phyloP scores from a whole-genome alignment of 2,329 filamentous ascomycete species.

The Exophiala lecanii-corni region DNA sequence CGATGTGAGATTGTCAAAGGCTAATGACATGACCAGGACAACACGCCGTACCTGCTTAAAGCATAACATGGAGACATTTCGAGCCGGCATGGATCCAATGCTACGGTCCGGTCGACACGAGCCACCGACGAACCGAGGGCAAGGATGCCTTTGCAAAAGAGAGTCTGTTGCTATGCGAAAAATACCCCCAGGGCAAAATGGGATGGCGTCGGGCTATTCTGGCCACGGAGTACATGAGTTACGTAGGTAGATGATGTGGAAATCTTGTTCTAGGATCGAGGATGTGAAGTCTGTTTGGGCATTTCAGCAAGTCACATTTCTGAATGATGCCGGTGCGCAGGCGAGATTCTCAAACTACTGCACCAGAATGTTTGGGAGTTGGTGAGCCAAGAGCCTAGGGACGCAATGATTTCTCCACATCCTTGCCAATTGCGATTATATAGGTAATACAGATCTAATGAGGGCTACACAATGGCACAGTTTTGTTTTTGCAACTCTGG shows the following conservation, averaged over 20 bases:
- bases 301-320: too few relatives aligned
- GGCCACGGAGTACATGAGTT: background rate
- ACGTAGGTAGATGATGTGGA: background rate
- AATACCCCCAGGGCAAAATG: conserved; percentile 4
- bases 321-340: too few relatives aligned
- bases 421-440: background rate
- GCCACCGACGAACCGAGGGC: too few relatives aligned
- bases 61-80: background rate
- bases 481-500: too few relatives aligned
- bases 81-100: background rate
- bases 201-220: conserved; percentile 9
- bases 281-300: too few relatives aligned
- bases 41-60: conserved; percentile 17
- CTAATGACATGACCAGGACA: conserved; percentile 10
- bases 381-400: too few relatives aligned
- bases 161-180: background rate
- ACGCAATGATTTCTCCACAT: background rate
- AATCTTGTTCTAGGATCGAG: too few relatives aligned
- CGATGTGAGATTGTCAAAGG: background rate
- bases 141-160: background rate
- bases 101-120: too few relatives aligned
- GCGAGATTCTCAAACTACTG: too few relatives aligned
- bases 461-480: too few relatives aligned
- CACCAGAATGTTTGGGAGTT: too few relatives aligned
- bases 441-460: background rate